Conservation (phyloP, 768 basidiomycete species). For the Boletus rex-veris region DNA sequence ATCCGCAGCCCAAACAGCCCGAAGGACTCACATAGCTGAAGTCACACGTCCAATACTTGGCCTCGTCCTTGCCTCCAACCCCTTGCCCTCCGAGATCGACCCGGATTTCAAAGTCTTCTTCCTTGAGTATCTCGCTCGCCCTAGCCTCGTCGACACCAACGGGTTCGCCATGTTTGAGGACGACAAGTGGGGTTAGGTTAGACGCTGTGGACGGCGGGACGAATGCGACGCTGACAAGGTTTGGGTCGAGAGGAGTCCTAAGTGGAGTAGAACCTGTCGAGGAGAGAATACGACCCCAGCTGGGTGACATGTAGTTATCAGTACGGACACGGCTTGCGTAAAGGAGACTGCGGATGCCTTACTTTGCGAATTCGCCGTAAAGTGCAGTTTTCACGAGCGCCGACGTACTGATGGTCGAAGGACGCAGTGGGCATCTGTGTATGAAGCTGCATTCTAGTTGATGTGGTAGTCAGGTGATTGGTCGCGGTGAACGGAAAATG, state of each 20-base stretch:
- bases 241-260: slow-evolving; percentile 59
- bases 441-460: slow-evolving; percentile 70
- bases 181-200: slow-evolving; percentile 48
- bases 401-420: slow-evolving; percentile 88
- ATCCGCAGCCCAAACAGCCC: neutral
- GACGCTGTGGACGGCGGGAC: slow-evolving; percentile 61
- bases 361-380: slow-evolving; percentile 96
- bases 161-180: slow-evolving; percentile 93
- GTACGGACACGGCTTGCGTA: neutral
- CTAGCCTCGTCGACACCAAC: slow-evolving; percentile 81
- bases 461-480: slow-evolving; percentile 7
- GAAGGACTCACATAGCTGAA: slow-evolving; percentile 83
- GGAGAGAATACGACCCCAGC: slow-evolving; percentile 96
- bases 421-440: slow-evolving; percentile 82
- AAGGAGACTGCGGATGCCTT: slow-evolving; percentile 20
- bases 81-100: slow-evolving; percentile 69
- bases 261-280: slow-evolving; percentile 80
- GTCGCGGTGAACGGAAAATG: neutral
- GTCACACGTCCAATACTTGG: slow-evolving; percentile 96
- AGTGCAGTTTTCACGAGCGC: slow-evolving; percentile 94
- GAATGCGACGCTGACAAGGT: slow-evolving; percentile 83
- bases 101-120: slow-evolving; percentile 81
- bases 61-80: slow-evolving; percentile 60
- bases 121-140: slow-evolving; percentile 75
- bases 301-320: slow-evolving; percentile 27